Percentiles rank a stretch among this genome's conserved stretches.
Conservation (phyloP, 2,329 filamentous ascomycete genomes). For the Phialocephala sp. region DNA sequence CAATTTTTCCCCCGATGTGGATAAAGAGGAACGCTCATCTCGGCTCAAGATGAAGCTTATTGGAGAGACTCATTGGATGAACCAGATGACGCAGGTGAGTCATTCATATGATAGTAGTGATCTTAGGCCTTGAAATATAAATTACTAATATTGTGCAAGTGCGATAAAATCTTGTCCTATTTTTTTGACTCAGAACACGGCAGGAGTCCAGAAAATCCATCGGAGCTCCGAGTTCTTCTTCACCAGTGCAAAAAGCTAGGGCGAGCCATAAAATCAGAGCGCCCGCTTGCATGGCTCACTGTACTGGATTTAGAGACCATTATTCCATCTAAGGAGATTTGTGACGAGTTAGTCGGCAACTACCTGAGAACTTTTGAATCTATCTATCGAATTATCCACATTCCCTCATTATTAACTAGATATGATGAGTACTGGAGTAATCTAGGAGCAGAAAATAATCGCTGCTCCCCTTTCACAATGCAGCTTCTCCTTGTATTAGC, state of each 20-base stretch:
- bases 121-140: too few relatives aligned
- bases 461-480: background rate
- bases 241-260: slow-evolving; percentile 2
- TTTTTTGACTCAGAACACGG: background rate
- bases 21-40: too few relatives aligned
- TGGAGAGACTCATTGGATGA: too few relatives aligned
- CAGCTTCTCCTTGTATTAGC: slow-evolving; percentile 13
- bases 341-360: background rate
- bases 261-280: slow-evolving; percentile 3
- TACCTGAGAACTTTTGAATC: slow-evolving; percentile 7
- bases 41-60: too few relatives aligned
- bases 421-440: slow-evolving; percentile 10
- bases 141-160: too few relatives aligned
- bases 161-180: background rate
- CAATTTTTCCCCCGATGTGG: too few relatives aligned
- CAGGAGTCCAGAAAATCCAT: background rate
- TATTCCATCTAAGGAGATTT: background rate
- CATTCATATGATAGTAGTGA: too few relatives aligned
- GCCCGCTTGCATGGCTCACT: background rate
- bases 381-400: slow-evolving; percentile 3
- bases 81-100: too few relatives aligned
- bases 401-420: slow-evolving; percentile 1
- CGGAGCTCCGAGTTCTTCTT: slow-evolving; percentile 10
- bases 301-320: background rate
- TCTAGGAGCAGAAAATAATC: background rate